Conservation (phyloP, 2,329 filamentous ascomycete genomes). For the Fusarium denticulatum region DNA sequence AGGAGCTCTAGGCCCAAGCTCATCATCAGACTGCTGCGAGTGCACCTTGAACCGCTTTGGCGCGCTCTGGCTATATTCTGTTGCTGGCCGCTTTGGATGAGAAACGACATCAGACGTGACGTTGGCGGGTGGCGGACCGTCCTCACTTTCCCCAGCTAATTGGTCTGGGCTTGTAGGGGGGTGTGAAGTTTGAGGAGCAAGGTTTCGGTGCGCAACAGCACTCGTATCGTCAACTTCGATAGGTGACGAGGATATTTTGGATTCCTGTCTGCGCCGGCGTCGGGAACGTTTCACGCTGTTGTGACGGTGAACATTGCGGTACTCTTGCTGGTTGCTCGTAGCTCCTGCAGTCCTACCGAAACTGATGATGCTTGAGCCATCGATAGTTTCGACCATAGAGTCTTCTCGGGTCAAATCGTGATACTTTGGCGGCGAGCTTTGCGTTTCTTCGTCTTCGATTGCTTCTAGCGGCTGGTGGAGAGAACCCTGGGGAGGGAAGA, state of each 20-base stretch:
- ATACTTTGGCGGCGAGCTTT: background rate
- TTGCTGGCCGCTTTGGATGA: slow-evolving; percentile 10
- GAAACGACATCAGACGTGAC: slow-evolving; percentile 38
- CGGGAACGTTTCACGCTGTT: background rate
- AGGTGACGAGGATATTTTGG: background rate
- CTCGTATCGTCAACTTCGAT: slow-evolving; percentile 13
- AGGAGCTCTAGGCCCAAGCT: slow-evolving; percentile 34
- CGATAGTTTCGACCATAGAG: slow-evolving; percentile 32
- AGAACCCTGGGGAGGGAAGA: background rate
- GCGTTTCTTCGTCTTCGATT: slow-evolving; percentile 23
- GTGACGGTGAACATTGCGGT: slow-evolving; percentile 28
- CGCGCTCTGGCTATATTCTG: background rate
- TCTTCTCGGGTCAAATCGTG: slow-evolving; percentile 32
- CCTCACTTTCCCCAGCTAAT: slow-evolving; percentile 9
- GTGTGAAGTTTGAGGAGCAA: slow-evolving; percentile 15
- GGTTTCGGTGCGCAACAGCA: slow-evolving; percentile 24
- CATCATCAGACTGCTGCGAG: slow-evolving; percentile 43
- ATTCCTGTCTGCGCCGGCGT: slow-evolving; percentile 10
- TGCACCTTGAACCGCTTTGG: slow-evolving; percentile 23
- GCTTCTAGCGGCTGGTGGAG: slow-evolving; percentile 4
- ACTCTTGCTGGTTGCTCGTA: slow-evolving; percentile 29
- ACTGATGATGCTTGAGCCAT: slow-evolving; percentile 28
- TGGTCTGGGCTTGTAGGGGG: slow-evolving; percentile 39
- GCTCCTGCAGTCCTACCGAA: slow-evolving; percentile 17
- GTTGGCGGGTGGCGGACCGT: slow-evolving; percentile 32